These are phyloP conservation scores for Alternaria infectoria DNA, from an alignment of 2,329 filamentous ascomycete species.

Conservation along the genomic window DNA sequence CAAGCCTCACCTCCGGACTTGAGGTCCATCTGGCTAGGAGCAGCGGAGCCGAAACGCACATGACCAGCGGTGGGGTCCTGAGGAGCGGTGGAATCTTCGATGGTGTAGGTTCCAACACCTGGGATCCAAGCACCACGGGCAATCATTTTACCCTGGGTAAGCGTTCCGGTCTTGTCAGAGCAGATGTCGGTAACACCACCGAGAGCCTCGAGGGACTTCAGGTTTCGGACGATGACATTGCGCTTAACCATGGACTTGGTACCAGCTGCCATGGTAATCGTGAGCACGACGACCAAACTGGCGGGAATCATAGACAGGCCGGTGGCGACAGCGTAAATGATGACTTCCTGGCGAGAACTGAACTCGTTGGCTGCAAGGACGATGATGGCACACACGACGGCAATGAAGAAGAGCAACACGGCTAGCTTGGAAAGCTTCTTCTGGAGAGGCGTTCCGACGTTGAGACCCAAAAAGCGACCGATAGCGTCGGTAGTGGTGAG, in stretches of 20 bases:
- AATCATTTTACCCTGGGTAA: conserved; percentile 48
- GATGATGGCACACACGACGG: conserved; percentile 48
- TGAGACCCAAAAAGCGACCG: conserved; percentile 50
- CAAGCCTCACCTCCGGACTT: conserved; percentile 22
- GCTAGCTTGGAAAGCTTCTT: conserved; percentile 46
- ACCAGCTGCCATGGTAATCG: conserved; percentile 49
- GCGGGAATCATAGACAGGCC: conserved; percentile 49
- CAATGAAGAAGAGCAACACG: conserved; percentile 45
- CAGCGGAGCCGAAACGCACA: conserved; percentile 32
- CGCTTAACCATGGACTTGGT: conserved; percentile 47
- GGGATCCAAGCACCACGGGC: conserved; percentile 49
- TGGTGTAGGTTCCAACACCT: conserved; percentile 45
- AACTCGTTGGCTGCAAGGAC: conserved; percentile 50
- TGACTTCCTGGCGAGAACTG: conserved; percentile 47
- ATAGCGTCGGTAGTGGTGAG: conserved; percentile 54
- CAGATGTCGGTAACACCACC: conserved; percentile 54
- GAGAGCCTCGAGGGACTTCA: conserved; percentile 46
- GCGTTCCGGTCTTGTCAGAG: conserved; percentile 59
- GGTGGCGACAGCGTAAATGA: conserved; percentile 50
- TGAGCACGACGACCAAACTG: conserved; percentile 46
- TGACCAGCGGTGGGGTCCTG: conserved; percentile 43
- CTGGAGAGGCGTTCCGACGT: conserved; percentile 48
- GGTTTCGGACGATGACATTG: conserved; percentile 45
- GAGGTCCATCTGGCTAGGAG: conserved; percentile 37
- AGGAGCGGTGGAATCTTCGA: conserved; percentile 44